These are phyloP conservation scores for Macrocystidia cucumis DNA, from an alignment of 1,284 basidiomycete species.

Conservation along the genomic window DNA sequence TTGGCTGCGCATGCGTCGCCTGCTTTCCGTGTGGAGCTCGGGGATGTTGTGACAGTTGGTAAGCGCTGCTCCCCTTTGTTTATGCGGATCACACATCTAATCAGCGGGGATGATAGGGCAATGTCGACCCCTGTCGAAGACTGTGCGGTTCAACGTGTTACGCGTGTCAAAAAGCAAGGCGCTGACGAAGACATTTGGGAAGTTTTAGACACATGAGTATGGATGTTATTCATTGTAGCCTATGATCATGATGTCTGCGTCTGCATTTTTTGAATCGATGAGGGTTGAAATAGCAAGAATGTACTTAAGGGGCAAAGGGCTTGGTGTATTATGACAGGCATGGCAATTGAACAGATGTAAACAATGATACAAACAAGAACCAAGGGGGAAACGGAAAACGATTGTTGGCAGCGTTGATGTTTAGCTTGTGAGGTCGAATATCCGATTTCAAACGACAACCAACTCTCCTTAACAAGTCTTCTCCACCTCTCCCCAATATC, in stretches of 20 bases:
- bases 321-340: no score
- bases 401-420: no score
- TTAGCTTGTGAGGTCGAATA: no score
- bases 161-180: conserved; percentile 90
- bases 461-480: no score
- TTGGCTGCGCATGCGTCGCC: conserved; percentile 95
- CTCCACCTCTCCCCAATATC: conserved; percentile 8
- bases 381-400: neutral
- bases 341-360: conserved; percentile 2
- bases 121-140: conserved; percentile 99
- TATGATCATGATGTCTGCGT: conserved; percentile 2
- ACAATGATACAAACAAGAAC: conserved; percentile 7
- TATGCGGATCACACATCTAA: neutral
- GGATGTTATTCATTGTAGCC: conserved; percentile 7
- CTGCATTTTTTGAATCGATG: no score
- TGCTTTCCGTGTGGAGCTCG: conserved; percentile 93
- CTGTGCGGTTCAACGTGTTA: conserved; percentile 97
- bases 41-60: conserved; percentile 96
- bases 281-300: no score
- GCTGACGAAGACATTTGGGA: conserved; percentile 83
- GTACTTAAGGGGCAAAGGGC: no score
- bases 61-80: conserved; percentile 23
- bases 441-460: no score
- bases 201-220: conserved; percentile 58
- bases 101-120: conserved; percentile 49